Evolutionary conservation across 345 rosid species (phyloP).

Genomic region (Zanthoxylum bungeanum): DNA sequence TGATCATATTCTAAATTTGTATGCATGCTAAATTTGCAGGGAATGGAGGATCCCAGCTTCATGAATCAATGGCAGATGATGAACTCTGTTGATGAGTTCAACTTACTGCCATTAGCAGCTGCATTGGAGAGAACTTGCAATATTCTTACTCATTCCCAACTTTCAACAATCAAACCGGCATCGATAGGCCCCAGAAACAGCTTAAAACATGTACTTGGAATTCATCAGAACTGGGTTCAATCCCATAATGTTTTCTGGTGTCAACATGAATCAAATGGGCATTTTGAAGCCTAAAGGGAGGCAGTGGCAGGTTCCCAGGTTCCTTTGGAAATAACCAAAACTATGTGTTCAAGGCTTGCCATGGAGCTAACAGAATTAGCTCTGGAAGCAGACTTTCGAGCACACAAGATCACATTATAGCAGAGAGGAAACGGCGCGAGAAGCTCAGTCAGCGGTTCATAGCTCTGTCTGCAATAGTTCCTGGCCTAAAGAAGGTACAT

Average conservation of each 20-base stretch:
- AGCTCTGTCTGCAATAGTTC: constrained; percentile 61
- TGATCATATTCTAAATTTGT: not conserved
- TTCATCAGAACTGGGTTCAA: constrained; percentile 29
- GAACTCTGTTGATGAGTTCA: no score
- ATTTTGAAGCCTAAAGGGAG: constrained; percentile 47
- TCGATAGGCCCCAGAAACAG: no score
- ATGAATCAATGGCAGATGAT: constrained; percentile 47
- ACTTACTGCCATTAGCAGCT: no score
- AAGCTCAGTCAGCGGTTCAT: constrained; percentile 65
- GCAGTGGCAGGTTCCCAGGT: constrained; percentile 10
- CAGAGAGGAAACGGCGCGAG: constrained; percentile 67
- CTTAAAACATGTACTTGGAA: constrained; percentile 36
- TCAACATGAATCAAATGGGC: constrained; percentile 28
- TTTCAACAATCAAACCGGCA: constrained; percentile 15
- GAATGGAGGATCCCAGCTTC: constrained; percentile 46
- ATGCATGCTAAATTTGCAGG: constrained; percentile 25
- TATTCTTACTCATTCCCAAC: constrained; percentile 17
- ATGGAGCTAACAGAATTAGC: constrained; percentile 28
- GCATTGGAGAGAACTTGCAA: constrained; percentile 34
- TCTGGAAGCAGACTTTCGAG: constrained; percentile 34
- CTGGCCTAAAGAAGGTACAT: constrained; percentile 65
- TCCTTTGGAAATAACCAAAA: constrained; percentile 31
- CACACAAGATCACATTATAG: constrained; percentile 57
- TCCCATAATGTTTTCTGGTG: constrained; percentile 27
- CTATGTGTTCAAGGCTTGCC: constrained; percentile 27